Base-by-base conservation (phyloP, 768 basidiomycete genomes). In the Fomitopsis serialis region DNA sequence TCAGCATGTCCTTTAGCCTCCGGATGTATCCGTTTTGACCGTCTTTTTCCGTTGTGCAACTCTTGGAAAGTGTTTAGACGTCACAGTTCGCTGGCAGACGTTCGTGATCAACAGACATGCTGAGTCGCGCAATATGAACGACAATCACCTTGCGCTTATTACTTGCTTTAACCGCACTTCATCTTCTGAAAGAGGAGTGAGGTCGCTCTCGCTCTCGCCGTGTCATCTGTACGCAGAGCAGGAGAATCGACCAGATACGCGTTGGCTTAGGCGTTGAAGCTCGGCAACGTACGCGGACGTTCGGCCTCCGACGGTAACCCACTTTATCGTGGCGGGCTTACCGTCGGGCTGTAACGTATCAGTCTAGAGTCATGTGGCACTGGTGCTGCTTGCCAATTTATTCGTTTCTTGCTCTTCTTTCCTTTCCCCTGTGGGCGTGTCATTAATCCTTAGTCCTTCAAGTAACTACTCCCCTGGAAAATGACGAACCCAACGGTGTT, bases 281-380 rank as follows among this genome's bases (percentile, higher is more conserved):
- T 89, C 80, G 12, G 64, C 62, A 8, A 90, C 82, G 59, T 77
- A 85, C 13, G 89, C 89, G 2, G 87, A 87, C 8, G 89, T 90
- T 15, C 88, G 75, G 2, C 89, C 87, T 17, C 86, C 87, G 8
- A 92, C 84, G 4, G 82, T 87, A 50, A 86, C 65, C 78, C 84
- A 91, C 60, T 78, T 80, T 52, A 91, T 80, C 8, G 84, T 87
- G 0, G 85, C 89, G n/a, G 75, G 77, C 52, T 75, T 69, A 5
- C 88, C 89, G 50, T 80, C 78, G 0, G 85, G 82, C 88, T 90
- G 47, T 24, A 34, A 8, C 48, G 17, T 27, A 17, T 10, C 2
- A n/a, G 22, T 25, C 27, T 10, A 42, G 34, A 34, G 27, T n/a
- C 34, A 12, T 34, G 23, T 54, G 9, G 24, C 34, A 10, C n/a